Evolutionary conservation across 2,329 filamentous ascomycete species (phyloP).

Genomic region (Curvularia lunata): DNA sequence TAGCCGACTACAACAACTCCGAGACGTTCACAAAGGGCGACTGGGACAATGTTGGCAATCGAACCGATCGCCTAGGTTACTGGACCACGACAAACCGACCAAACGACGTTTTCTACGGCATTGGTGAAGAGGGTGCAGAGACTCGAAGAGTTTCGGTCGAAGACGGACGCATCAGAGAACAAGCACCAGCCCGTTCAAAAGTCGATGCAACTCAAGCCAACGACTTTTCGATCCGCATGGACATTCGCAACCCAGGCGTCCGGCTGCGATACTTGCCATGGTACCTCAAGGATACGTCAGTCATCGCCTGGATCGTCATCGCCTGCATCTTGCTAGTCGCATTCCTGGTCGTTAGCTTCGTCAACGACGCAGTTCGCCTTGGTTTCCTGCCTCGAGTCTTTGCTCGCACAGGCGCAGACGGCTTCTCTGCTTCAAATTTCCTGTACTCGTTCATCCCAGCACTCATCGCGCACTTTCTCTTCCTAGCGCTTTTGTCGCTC

Average conservation of each 20-base stretch:
- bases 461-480: slow-evolving; percentile 69
- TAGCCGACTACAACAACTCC: slow-evolving; percentile 72
- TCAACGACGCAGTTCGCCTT: slow-evolving; percentile 67
- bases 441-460: slow-evolving; percentile 80
- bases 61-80: slow-evolving; percentile 79
- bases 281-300: slow-evolving; percentile 70
- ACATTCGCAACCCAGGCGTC: slow-evolving; percentile 59
- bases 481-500: slow-evolving; percentile 70
- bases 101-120: slow-evolving; percentile 75
- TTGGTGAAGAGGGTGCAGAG: slow-evolving; percentile 68
- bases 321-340: slow-evolving; percentile 50
- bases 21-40: slow-evolving; percentile 65
- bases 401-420: slow-evolving; percentile 63
- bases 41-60: slow-evolving; percentile 62
- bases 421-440: slow-evolving; percentile 88
- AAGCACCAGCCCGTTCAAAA: slow-evolving; percentile 41
- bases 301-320: slow-evolving; percentile 67
- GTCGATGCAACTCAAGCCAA: slow-evolving; percentile 19
- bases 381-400: slow-evolving; percentile 76
- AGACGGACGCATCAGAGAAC: slow-evolving; percentile 57
- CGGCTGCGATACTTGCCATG: slow-evolving; percentile 76
- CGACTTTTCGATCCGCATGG: slow-evolving; percentile 57
- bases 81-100: slow-evolving; percentile 74
- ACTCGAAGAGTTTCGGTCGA: slow-evolving; percentile 60
- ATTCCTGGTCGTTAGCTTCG: slow-evolving; percentile 78